phyloP scores from a whole-genome alignment of 306 rosid species.

The Rosa chinensis region DNA sequence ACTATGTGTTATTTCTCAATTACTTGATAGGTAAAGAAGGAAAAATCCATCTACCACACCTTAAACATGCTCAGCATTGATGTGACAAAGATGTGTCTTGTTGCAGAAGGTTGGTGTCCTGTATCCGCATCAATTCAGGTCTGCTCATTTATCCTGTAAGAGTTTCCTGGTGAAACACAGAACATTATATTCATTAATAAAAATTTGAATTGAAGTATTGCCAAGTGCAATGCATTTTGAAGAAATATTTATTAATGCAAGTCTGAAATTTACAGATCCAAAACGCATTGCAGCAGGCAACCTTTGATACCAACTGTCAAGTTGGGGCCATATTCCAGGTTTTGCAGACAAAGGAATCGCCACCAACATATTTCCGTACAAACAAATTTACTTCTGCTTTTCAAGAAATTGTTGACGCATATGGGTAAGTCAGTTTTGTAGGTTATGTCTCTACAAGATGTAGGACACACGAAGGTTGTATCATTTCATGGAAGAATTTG shows the following conservation, averaged over 20 bases:
- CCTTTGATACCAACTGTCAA: slow-evolving; percentile 60
- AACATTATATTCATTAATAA: background rate
- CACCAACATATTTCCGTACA: slow-evolving; percentile 68
- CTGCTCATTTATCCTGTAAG: slow-evolving; percentile 26
- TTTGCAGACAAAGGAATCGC: slow-evolving; percentile 60
- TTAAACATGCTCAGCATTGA: slow-evolving; percentile 89
- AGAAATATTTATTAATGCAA: background rate
- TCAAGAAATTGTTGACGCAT: slow-evolving; percentile 86
- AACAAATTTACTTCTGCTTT: slow-evolving; percentile 70
- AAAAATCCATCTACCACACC: slow-evolving; percentile 69
- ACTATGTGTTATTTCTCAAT: slow-evolving; percentile 26
- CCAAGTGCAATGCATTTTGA: slow-evolving; percentile 4
- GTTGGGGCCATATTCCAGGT: slow-evolving; percentile 70
- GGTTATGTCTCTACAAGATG: background rate
- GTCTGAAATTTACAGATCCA: slow-evolving; percentile 51
- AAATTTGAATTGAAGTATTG: background rate
- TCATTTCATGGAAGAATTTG: background rate
- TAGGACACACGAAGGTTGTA: background rate
- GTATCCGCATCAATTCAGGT: slow-evolving; percentile 76
- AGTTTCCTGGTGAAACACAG: slow-evolving; percentile 15
- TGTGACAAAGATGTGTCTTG: slow-evolving; percentile 84
- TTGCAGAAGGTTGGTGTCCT: slow-evolving; percentile 94
- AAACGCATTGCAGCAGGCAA: slow-evolving; percentile 53
- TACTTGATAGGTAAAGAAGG: slow-evolving; percentile 63
- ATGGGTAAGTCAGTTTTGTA: slow-evolving; percentile 56